Evolutionary conservation across 2,329 filamentous ascomycete genomes (phyloP).

Genomic region (Colletotrichum tropicicola): DNA sequence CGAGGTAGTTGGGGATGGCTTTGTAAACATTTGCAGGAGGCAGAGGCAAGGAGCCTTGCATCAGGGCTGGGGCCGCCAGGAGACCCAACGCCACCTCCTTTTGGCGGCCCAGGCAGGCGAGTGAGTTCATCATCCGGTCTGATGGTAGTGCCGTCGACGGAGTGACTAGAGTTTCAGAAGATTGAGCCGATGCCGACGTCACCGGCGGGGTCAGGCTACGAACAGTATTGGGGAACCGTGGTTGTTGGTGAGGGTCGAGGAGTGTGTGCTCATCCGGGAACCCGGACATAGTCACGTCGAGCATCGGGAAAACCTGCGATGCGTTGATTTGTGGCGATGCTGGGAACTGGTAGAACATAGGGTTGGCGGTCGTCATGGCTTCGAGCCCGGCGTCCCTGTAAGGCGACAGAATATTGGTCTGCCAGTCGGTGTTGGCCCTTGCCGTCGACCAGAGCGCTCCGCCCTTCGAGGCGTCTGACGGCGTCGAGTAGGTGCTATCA

Average conservation of each 20-base stretch:
- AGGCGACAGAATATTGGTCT: constrained; percentile 36
- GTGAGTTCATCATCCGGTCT: constrained; percentile 43
- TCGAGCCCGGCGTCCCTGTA: constrained; percentile 38
- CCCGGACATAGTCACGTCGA: constrained; percentile 44
- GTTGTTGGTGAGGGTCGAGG: constrained; percentile 45
- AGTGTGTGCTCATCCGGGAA: constrained; percentile 47
- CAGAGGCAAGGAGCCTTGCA: constrained; percentile 44
- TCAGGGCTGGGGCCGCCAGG: constrained; percentile 46
- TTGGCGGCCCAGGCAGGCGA: constrained; percentile 48
- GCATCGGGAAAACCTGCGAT: constrained; percentile 43
- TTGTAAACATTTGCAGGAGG: constrained; percentile 42
- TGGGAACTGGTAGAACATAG: constrained; percentile 41
- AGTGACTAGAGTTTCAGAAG: constrained; percentile 59
- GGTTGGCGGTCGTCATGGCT: constrained; percentile 34
- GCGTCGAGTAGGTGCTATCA: constrained; percentile 58
- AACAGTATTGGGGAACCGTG: constrained; percentile 51
- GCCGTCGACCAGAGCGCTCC: constrained; percentile 33
- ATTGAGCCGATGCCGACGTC: constrained; percentile 52
- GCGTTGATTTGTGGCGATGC: constrained; percentile 35
- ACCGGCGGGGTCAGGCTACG: constrained; percentile 59
- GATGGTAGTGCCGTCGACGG: constrained; percentile 49
- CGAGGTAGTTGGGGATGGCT: constrained; percentile 58
- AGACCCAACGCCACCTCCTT: constrained; percentile 50
- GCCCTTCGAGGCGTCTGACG: constrained; percentile 47
- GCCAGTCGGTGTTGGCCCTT: constrained; percentile 44